Evolutionary conservation across 2,329 filamentous ascomycete genomes (phyloP), one percentile per base, ranked within the genome.

Genomic region (Ilyonectria mors-panacis): DNA sequence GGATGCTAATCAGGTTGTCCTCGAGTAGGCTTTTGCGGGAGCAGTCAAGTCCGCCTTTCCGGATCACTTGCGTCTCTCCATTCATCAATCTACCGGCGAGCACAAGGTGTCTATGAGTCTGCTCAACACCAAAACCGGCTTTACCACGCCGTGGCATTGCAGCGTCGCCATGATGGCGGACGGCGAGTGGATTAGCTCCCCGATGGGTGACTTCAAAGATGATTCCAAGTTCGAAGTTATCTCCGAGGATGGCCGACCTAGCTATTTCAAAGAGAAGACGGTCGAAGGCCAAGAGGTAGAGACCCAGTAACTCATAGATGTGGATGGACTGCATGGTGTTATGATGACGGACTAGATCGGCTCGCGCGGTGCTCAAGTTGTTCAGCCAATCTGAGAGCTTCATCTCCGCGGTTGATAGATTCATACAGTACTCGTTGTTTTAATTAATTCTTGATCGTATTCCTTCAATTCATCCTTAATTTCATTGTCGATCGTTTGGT

Each of bases 71-170:
- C 71, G 78, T 2, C 75, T 79, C 1, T 77, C 75, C 1, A 79
- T 79, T 3, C 78, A 79, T 13, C 69, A 77, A 5, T 79, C 78
- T 0, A 69, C 72, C 0, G 76, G 70, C 0, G 72, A 69, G 1
- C 63, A 72, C 30, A 79, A 79, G 39, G 56, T 79, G 1, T 79
- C 75, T 0, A 71, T 79, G 17, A 71, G 76, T 10, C 63, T 78
- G 4, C 71, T 79, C 13, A 70, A 74, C 60, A 78, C 78, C 23
- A 73, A 71, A 21, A 78, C 75, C 0, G 73, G 73, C 2, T 79
- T 73, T 53, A 79, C 78, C 0, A 79, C 78, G 0, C 78, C 78
- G 0, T 79, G 78, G 78, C 78, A 79, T 48, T 79, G 78, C 45
- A 69, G 59, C n/a, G 63, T 70, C 13, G 66, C 69, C 6, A 56